Conservation (phyloP, 768 basidiomycete species). For the Tephrocybe rancida region DNA sequence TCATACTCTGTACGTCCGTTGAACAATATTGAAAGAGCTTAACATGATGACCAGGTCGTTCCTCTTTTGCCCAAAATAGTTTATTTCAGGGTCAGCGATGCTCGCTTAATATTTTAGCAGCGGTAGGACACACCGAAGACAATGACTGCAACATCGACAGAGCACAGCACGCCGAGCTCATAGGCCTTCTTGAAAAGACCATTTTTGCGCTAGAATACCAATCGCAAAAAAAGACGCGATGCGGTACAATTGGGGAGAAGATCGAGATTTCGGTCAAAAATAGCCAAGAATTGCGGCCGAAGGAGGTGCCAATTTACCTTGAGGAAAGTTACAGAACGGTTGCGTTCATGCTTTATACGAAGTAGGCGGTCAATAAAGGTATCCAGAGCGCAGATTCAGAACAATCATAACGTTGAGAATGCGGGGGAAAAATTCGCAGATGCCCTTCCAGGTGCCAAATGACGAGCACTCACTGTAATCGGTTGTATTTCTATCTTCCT, state of each 20-base stretch:
- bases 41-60: conserved; percentile 74
- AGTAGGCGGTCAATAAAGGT: conserved; percentile 11
- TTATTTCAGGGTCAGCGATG: conserved; percentile 18
- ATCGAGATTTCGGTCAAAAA: conserved; percentile 59
- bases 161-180: conserved; percentile 87
- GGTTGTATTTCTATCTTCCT: conserved; percentile 85
- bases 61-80: conserved; percentile 58
- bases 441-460: conserved; percentile 1
- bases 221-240: conserved; percentile 3
- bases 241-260: conserved; percentile 31
- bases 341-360: conserved; percentile 80
- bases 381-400: background rate
- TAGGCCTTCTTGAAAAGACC: conserved; percentile 93
- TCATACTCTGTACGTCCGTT: conserved; percentile 65
- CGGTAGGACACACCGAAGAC: conserved; percentile 57
- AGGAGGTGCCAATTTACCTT: conserved; percentile 52
- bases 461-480: conserved; percentile 56
- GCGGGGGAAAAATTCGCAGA: background rate
- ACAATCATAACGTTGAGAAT: conserved; percentile 19
- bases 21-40: conserved; percentile 88
- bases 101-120: background rate
- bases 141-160: conserved; percentile 87
- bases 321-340: conserved; percentile 89
- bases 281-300: conserved; percentile 44
- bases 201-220: conserved; percentile 69